A percentile compares a stretch with the other conserved stretches of the same genome.
Conservation (phyloP, 257 asterid species). For the Mitragyna speciosa region DNA sequence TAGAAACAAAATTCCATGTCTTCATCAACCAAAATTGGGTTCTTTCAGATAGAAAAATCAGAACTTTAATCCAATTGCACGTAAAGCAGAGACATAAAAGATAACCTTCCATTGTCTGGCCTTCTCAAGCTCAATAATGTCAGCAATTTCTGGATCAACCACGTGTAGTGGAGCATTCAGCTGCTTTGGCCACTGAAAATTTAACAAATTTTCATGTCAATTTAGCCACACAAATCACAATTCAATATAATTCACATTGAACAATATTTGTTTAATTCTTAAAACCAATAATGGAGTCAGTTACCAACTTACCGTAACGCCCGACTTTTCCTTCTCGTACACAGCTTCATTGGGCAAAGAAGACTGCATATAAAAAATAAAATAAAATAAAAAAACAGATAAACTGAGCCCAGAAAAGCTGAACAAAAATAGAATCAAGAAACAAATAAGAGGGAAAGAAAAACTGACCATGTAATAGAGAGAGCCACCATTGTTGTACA, state of each 20-base stretch:
- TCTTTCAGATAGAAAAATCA: no score
- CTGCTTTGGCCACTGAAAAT: constrained; percentile 76
- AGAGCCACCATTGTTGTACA: constrained; percentile 49
- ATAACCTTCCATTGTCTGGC: constrained; percentile 97
- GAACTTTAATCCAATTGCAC: neutral
- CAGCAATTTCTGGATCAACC: constrained; percentile 88
- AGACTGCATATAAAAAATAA: constrained; percentile 37
- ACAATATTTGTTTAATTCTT: neutral
- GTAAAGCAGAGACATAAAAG: neutral
- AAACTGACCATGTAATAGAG: constrained; percentile 62
- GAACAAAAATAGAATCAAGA: neutral
- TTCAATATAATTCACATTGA: neutral
- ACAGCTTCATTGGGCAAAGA: constrained; percentile 74
- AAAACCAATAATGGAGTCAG: constrained; percentile 14
- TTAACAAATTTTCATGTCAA: constrained; percentile 7
- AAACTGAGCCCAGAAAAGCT: neutral
- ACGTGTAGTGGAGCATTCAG: constrained; percentile 47
- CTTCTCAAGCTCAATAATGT: constrained; percentile 90
- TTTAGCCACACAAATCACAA: neutral
- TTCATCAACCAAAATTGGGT: neutral
- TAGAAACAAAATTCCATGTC: neutral
- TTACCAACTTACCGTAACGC: constrained; percentile 57
- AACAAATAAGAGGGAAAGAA: neutral
- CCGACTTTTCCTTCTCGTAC: constrained; percentile 72
- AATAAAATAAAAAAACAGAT: neutral